A percentile compares a stretch with the other conserved stretches of the same genome.
phyloP scores from a whole-genome alignment of 1,139 yeast species.

The Waltiozyma sp. region DNA sequence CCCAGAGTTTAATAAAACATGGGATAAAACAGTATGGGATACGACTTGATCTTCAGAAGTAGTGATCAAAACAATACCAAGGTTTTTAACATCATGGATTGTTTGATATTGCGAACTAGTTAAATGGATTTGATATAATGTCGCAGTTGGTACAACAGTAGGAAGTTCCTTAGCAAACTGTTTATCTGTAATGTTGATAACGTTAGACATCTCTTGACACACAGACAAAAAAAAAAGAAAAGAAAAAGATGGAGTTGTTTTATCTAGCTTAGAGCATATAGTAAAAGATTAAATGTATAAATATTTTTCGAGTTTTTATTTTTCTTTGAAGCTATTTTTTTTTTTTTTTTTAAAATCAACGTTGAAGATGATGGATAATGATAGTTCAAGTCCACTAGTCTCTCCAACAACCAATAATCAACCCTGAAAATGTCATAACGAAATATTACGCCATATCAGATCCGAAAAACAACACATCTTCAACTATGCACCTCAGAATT shows the following conservation, averaged over 20 bases:
- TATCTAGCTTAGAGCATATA: too few species aligned
- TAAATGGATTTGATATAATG: constrained; percentile 23
- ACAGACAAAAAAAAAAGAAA: too few species aligned
- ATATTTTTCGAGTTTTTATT: too few species aligned
- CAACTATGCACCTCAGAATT: too few species aligned
- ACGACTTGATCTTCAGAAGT: background rate
- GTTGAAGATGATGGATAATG: too few species aligned
- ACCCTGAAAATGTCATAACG: background rate
- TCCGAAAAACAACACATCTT: too few species aligned
- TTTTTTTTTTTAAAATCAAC: too few species aligned
- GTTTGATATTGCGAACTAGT: background rate
- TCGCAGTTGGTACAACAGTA: constrained; percentile 15
- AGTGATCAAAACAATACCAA: background rate
- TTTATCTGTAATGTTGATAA: background rate
- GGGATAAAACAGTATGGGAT: background rate
- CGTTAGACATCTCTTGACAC: background rate
- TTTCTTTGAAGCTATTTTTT: too few species aligned
- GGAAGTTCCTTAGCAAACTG: background rate
- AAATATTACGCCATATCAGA: background rate
- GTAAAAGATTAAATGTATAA: too few species aligned
- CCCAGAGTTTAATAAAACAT: background rate
- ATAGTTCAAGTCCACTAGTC: background rate
- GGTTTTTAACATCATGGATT: background rate
- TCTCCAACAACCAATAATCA: background rate
- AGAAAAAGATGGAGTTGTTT: too few species aligned